Evolutionary conservation across 23 red algal genomes (phyloP).

Genomic region (Gracilaria gracilis): DNA sequence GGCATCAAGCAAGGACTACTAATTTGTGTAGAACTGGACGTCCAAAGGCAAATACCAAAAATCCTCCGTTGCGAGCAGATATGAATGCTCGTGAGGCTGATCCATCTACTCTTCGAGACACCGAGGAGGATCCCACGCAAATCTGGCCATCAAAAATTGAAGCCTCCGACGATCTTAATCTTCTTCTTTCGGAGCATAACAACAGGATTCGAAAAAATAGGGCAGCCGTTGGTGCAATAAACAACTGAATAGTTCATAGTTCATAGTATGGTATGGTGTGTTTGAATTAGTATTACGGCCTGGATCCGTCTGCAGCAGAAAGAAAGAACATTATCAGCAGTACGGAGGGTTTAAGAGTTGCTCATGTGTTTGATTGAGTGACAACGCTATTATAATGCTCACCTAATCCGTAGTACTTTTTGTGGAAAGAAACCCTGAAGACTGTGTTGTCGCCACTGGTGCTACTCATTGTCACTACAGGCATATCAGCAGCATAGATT

Average conservation of each 20-base stretch:
- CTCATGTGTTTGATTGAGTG: slow-evolving; percentile 3
- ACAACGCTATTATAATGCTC: slow-evolving; percentile 90
- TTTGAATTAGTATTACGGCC: not conserved
- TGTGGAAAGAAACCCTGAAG: slow-evolving; percentile 77
- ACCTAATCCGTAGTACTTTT: slow-evolving; percentile 78
- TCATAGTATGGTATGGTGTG: not conserved
- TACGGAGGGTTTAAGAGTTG: not conserved
- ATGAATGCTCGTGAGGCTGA: not conserved
- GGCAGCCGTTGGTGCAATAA: slow-evolving; percentile 12
- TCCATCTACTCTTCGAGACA: not conserved
- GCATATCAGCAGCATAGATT: slow-evolving; percentile 83
- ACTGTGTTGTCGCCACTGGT: not conserved
- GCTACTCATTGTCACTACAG: slow-evolving; percentile 71
- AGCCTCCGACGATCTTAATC: slow-evolving; percentile 17
- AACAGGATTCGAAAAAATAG: slow-evolving; percentile 40
- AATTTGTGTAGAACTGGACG: not conserved
- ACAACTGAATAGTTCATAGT: slow-evolving; percentile 20
- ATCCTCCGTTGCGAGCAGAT: not conserved
- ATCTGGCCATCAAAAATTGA: not conserved
- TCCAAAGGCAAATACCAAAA: not conserved
- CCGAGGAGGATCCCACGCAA: not conserved
- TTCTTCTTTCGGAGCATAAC: slow-evolving; percentile 52
- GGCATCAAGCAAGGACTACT: not conserved
- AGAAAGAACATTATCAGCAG: not conserved
- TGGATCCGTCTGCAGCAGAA: not conserved